Conservation (phyloP, 257 asterid genomes). For the Jacaranda mimosifolia region DNA sequence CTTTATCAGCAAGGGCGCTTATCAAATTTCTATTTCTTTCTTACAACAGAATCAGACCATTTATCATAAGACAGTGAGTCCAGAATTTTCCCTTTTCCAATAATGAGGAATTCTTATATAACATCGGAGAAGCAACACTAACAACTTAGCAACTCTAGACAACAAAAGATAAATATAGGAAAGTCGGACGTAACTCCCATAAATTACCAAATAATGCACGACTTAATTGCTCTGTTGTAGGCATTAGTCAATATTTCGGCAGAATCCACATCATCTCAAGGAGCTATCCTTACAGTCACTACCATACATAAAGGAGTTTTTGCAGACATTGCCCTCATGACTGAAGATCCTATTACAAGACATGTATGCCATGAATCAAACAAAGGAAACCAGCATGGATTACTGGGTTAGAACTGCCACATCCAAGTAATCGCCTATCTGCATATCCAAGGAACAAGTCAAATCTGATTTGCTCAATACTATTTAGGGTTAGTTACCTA, state of each 20-base stretch:
- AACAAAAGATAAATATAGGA: neutral
- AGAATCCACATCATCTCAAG: slow-evolving; percentile 17
- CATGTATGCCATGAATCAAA: slow-evolving; percentile 3
- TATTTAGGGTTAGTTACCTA: too few species aligned
- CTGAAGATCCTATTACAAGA: neutral
- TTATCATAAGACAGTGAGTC: neutral
- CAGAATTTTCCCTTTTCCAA: neutral
- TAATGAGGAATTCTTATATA: neutral
- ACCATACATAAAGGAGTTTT: slow-evolving; percentile 29
- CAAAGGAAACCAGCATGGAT: neutral
- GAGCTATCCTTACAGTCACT: slow-evolving; percentile 9
- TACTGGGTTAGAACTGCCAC: slow-evolving; percentile 77
- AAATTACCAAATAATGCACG: neutral
- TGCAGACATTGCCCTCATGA: neutral
- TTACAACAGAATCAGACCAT: neutral
- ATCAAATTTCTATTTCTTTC: neutral
- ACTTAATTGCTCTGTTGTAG: neutral
- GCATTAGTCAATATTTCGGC: slow-evolving; percentile 19
- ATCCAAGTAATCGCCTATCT: slow-evolving; percentile 95
- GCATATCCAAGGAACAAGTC: slow-evolving; percentile 44
- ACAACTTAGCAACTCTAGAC: neutral
- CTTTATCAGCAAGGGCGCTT: too few species aligned
- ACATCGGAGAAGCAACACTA: neutral
- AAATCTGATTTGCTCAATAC: neutral
- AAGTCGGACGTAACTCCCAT: neutral